Percentiles rank a stretch among this genome's conserved stretches.
phyloP scores from a whole-genome alignment of 2,329 filamentous ascomycete genomes.

The Monosporascus sp. region DNA sequence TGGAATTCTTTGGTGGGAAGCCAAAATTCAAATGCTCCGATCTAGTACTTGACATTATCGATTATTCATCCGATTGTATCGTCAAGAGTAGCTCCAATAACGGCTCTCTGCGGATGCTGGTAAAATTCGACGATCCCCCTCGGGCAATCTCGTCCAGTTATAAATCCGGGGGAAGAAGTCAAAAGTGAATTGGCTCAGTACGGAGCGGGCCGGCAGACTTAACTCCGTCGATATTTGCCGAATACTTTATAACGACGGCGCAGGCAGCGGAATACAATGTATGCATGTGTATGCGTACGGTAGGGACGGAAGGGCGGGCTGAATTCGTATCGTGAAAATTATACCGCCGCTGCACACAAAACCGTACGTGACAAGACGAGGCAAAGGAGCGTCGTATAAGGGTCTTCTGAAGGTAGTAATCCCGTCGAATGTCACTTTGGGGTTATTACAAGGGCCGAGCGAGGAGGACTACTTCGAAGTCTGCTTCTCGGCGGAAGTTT shows the following conservation, averaged over 20 bases:
- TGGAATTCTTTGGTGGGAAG: conserved; percentile 62
- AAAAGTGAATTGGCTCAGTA: conserved; percentile 9
- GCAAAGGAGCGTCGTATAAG: background rate
- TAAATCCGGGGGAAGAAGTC: conserved; percentile 14
- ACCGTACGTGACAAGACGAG: background rate
- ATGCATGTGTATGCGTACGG: background rate
- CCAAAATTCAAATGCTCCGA: conserved; percentile 82
- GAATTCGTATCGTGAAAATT: background rate
- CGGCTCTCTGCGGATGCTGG: conserved; percentile 22
- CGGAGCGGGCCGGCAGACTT: background rate
- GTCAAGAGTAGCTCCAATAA: conserved; percentile 31
- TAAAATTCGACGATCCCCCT: conserved; percentile 4
- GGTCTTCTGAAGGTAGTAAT: background rate
- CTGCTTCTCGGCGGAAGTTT: background rate
- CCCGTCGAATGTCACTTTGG: background rate
- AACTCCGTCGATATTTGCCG: background rate
- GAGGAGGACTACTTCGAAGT: background rate
- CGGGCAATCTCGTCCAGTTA: conserved; percentile 13
- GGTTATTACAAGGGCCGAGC: background rate
- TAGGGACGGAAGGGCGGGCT: background rate
- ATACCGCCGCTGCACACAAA: background rate
- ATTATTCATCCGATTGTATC: conserved; percentile 58
- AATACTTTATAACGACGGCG: background rate
- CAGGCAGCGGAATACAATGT: background rate
- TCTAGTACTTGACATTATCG: conserved; percentile 88